Base-by-base conservation (phyloP, 1,284 basidiomycete species). In the Gymnopus androsaceus region DNA sequence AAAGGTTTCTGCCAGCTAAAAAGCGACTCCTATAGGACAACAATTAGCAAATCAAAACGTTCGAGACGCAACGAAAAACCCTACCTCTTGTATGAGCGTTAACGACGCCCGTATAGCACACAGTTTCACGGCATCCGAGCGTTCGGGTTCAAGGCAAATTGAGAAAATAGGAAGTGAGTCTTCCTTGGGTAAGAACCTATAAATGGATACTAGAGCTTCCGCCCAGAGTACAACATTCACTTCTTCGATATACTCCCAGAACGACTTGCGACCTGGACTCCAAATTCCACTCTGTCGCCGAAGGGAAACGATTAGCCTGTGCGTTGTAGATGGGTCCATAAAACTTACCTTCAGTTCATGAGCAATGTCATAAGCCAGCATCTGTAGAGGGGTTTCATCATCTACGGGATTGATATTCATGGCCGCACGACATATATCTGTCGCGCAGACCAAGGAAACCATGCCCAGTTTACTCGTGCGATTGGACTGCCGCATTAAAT, bases 371-470 rank as follows among this genome's bases (percentile, higher is more conserved):
- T 74, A 75, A 0, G 89, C 88, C 23, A 94, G 74, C 9, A 82
- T 69, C 23, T 85, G 80, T 25, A 95, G 68, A n/a, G 90, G 81
- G 6, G 89, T 69, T 9, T 94, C 91, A 9, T 72, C 71, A 4
- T 80, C 83, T 3, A 81, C 77, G 0, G 84, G 80, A 8, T 80
- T 79, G 30, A 92, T 77, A 53, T 84, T 80, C 41, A 85, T 86
- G 2, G 92, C 93, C 1, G 89, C 92, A 56, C 88, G 83, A 69
- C 92, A 90, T 31, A 94, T 74, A 66, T 97, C 94, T 27, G 94
- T 79, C 50, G 84, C 83, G 68, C 92, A 94, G 1, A 89, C 80
- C 54, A 92, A 72, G 1, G 87, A 82, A 0, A 86, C 76, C 55
- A 92, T 88, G 6, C 80, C 72, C 27, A 84, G 66, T 64, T 83